Evolutionary conservation across 495 filamentous ascomycete genomes (phyloP), one percentile per base, ranked within the genome.

Genomic region (Penicillium ochrochloron): DNA sequence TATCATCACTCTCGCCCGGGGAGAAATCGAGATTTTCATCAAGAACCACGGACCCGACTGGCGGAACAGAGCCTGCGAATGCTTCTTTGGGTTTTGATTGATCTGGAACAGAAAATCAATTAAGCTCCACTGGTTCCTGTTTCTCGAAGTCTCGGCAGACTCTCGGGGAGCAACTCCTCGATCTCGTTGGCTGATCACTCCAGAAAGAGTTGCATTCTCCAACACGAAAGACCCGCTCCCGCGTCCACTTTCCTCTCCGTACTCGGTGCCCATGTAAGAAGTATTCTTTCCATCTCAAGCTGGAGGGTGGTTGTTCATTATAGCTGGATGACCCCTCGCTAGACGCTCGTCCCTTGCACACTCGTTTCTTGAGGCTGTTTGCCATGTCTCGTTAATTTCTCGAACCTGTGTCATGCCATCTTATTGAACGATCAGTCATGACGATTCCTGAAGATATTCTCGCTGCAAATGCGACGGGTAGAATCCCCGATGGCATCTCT

Each of bases 401-500:
- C 14, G 37, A 17, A 17, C 25, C 44, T 33, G 17, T 44, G 41
- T 23, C 46, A 65, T 62, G 58, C 42, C 63, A 59, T 66, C 64
- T 46, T 14, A 14, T 66, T 63, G 41, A 72, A 53, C 50, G 10
- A 37, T 50, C 10, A 34, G 23, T n/a, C 15, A 75, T 75, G 72
- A 63, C 68, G n/a, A 66, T 72, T n/a, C 72, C 74, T 5, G 55
- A 64, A 46, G 70, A 76, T 51, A 76, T 76, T 11, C 70, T 67
- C 29, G 66, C 67, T 61, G 75, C 75, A 10, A 15, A 70, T 37
- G 70, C 71, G 59, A 68, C 69, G 55, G 73, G 75, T 31, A 66
- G 65, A 27, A 73, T 81, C 48, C 79, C 78, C 10, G 46, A 61
- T 39, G 69, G 63, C 29, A 48, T 81, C 42, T 74, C 72, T 7